Evolutionary conservation across 768 basidiomycete genomes (phyloP).

Genomic region (Naganishia randhawae): DNA sequence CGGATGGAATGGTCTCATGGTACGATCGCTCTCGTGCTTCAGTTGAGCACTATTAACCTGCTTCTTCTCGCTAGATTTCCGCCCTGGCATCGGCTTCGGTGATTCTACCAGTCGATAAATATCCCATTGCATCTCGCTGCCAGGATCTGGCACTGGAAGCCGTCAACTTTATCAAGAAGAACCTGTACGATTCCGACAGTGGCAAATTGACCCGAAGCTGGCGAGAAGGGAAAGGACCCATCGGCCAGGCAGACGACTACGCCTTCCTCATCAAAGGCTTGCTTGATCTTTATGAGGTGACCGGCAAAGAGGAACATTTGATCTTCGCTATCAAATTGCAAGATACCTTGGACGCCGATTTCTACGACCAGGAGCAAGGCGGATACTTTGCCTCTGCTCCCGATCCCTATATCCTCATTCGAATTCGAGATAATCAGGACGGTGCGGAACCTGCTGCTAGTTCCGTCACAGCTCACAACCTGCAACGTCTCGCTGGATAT

Average conservation of each 20-base stretch:
- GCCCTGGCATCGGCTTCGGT: constrained; percentile 36
- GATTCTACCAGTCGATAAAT: constrained; percentile 29
- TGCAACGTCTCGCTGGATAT: constrained; percentile 35
- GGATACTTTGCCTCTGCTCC: constrained; percentile 53
- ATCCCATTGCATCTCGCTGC: constrained; percentile 31
- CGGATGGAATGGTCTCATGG: constrained; percentile 55
- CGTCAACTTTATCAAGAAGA: constrained; percentile 35
- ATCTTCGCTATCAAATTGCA: constrained; percentile 51
- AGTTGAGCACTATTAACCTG: not conserved
- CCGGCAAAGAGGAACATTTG: constrained; percentile 49
- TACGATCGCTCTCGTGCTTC: constrained; percentile 25
- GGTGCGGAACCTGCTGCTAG: constrained; percentile 43
- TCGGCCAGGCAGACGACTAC: constrained; percentile 54
- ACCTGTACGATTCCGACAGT: constrained; percentile 38
- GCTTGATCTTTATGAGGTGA: constrained; percentile 52
- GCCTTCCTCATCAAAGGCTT: constrained; percentile 51
- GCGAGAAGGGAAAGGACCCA: constrained; percentile 51
- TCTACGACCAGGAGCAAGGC: constrained; percentile 52
- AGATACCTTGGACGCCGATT: constrained; percentile 52
- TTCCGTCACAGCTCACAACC: constrained; percentile 38
- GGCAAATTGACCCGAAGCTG: constrained; percentile 48
- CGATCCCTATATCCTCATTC: constrained; percentile 51
- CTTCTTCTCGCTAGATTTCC: constrained; percentile 31
- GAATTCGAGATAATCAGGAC: constrained; percentile 39
- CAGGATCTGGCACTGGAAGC: constrained; percentile 31